Percentiles rank a stretch among this genome's conserved stretches.
Conservation (phyloP, 1,284 basidiomycete species). For the Trichosporon coremiiforme region DNA sequence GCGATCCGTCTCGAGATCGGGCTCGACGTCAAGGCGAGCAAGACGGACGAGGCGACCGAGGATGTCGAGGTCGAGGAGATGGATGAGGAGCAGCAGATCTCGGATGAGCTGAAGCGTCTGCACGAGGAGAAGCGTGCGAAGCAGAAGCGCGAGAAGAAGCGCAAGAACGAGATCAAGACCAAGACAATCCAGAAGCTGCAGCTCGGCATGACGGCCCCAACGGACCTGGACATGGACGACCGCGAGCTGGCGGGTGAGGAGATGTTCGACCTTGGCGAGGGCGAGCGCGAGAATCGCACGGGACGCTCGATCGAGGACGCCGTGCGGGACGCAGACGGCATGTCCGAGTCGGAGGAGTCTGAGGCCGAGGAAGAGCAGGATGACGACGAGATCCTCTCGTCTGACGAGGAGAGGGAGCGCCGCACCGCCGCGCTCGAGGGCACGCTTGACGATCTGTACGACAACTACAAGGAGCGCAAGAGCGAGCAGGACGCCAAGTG, state of each 20-base stretch:
- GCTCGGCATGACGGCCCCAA: conserved; percentile 95
- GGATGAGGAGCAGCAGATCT: conserved; percentile 85
- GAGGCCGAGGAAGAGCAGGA: conserved; percentile 42
- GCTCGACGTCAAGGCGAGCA: conserved; percentile 73
- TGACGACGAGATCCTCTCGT: conserved; percentile 63
- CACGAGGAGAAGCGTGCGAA: conserved; percentile 75
- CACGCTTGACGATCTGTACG: conserved; percentile 85
- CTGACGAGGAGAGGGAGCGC: conserved; percentile 71
- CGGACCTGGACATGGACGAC: conserved; percentile 81
- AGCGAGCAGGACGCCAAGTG: conserved; percentile 86
- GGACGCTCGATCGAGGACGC: conserved; percentile 58
- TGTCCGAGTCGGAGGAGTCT: conserved; percentile 58
- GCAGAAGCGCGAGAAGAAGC: conserved; percentile 78
- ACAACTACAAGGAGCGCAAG: conserved; percentile 79
- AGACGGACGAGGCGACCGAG: conserved; percentile 73
- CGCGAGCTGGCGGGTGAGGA: conserved; percentile 68
- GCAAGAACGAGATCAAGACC: conserved; percentile 84
- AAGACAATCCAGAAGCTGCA: conserved; percentile 93
- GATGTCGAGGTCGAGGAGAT: conserved; percentile 73
- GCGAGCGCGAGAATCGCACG: conserved; percentile 62
- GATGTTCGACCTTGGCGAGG: conserved; percentile 76
- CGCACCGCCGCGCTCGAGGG: conserved; percentile 72
- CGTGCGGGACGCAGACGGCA: conserved; percentile 58
- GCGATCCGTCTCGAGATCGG: conserved; percentile 83
- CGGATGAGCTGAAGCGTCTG: conserved; percentile 81